Percentiles rank a stretch among this genome's conserved stretches.
phyloP scores from a whole-genome alignment of 345 rosid genomes.

The Theobroma cacao region DNA sequence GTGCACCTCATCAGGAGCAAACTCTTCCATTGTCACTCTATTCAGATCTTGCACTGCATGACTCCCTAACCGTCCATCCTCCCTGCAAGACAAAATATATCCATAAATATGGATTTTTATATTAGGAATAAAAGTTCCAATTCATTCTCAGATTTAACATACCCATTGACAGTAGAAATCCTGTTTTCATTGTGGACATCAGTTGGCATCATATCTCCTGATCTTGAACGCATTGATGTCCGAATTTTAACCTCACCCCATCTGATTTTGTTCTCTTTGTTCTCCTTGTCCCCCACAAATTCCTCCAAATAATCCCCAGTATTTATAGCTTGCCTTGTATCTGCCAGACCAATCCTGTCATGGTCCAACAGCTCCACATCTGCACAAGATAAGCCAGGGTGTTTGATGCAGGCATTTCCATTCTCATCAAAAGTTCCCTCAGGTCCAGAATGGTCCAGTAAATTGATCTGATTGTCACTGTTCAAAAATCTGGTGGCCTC shows the following conservation, averaged over 20 bases:
- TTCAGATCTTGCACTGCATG: conserved; percentile 24
- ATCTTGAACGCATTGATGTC: conserved; percentile 35
- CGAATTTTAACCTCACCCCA: conserved; percentile 55
- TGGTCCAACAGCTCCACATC: conserved; percentile 32
- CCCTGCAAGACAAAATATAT: conserved; percentile 48
- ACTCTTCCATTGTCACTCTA: conserved; percentile 19
- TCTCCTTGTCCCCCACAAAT: conserved; percentile 40
- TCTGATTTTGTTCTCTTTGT: conserved; percentile 38
- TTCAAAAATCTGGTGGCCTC: conserved; percentile 35
- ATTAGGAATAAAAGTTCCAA: conserved; percentile 4
- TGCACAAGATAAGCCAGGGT: conserved; percentile 40
- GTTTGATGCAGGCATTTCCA: conserved; percentile 27
- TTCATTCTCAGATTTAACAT: conserved; percentile 28
- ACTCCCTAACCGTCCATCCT: conserved; percentile 27
- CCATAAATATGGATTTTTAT: conserved; percentile 11
- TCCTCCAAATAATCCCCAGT: conserved; percentile 26
- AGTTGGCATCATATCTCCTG: conserved; percentile 25
- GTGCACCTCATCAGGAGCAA: conserved; percentile 18
- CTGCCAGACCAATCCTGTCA: conserved; percentile 27
- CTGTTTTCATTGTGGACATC: conserved; percentile 10
- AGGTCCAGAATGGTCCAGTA: conserved; percentile 38
- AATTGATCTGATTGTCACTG: conserved; percentile 29
- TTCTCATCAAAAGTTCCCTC: conserved; percentile 33
- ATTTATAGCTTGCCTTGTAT: conserved; percentile 31
- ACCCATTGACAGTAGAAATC: conserved; percentile 32